These are phyloP conservation scores for Xanthoconium purpureum DNA, from an alignment of 768 basidiomycete genomes.

Conservation along the genomic window DNA sequence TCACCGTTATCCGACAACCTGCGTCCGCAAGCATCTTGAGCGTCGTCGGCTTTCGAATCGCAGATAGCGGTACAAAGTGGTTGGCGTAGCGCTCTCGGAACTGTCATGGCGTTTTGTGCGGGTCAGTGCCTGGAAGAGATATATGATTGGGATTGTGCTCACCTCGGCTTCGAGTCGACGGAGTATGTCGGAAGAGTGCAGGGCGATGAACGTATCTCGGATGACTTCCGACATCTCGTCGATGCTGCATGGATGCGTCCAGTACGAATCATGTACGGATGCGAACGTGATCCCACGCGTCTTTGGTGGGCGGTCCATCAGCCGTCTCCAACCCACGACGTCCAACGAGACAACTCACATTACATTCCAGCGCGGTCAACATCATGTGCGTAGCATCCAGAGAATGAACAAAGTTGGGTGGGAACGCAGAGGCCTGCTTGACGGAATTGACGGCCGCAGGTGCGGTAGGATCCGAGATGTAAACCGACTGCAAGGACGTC, in stretches of 20 bases:
- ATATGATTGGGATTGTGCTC: constrained; percentile 12
- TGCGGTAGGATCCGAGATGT: constrained; percentile 80
- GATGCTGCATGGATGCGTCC: constrained; percentile 89
- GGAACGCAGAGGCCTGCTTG: constrained; percentile 96
- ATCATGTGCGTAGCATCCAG: constrained; percentile 99
- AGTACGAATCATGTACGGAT: constrained; percentile 98
- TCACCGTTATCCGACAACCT: constrained; percentile 45
- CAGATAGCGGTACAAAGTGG: constrained; percentile 59
- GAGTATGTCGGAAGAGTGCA: constrained; percentile 88
- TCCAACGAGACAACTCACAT: constrained; percentile 43
- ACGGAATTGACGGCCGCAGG: constrained; percentile 74
- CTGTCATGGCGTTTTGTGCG: constrained; percentile 32
- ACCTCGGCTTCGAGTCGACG: constrained; percentile 72
- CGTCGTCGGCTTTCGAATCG: constrained; percentile 38
- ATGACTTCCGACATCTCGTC: constrained; percentile 88
- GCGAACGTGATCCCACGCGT: constrained; percentile 79
- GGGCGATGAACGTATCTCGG: constrained; percentile 87
- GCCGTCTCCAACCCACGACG: neutral
- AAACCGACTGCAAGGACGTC: constrained; percentile 84
- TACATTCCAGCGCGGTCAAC: constrained; percentile 88
- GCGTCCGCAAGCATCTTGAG: constrained; percentile 41
- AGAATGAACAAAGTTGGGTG: constrained; percentile 97
- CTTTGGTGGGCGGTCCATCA: constrained; percentile 35
- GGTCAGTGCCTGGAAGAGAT: neutral
- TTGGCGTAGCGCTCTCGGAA: constrained; percentile 76